Base-by-base conservation (phyloP, 2,329 filamentous ascomycete genomes). In the Fusarium pseudonygamai region DNA sequence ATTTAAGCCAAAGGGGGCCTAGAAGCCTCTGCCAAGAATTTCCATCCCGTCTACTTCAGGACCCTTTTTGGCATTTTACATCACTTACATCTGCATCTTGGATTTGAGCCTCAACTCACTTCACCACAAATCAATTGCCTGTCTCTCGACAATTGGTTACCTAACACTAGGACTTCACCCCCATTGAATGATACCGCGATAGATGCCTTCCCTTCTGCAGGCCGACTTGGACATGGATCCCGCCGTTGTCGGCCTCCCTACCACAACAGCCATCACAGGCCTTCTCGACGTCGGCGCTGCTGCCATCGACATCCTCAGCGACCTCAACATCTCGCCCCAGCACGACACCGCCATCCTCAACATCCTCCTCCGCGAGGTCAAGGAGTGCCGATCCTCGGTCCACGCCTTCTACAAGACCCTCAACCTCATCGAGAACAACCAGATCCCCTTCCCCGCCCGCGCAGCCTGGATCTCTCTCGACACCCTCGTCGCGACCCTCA, bases 371-470 rank as follows among this genome's bases (percentile, higher is more conserved):
- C 80, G 80, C 50, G 80, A 82, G 67, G 70, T 82, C 42, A 82
- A 82, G 56, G 81, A 83, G 67, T 82, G 80, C 42, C 80, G 82
- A 39, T 83, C 82, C 16, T 82, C 82, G 2, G 75, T 82, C 24
- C 79, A 82, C 71, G 77, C 82, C 43, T 75, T 83, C 42, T 79
- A 79, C 74, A 83, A 83, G 71, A 80, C 79, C 9, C 77, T 83
- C 49, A 74, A 64, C 28, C 76, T 81, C 26, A 75, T 82, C 62
- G 79, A 82, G 67, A 77, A 79, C 42, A 78, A 69, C 36, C 76
- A 77, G 62, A 73, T 82, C 40, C 80, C 80, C 20, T 80, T 80
- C 32, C 81, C 81, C 37, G 79, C 80, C n/a, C 80, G 82, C 42
- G 78, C 76, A 26, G 70, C 76, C 28, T 83, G 81, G 81, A 82